Percentiles rank a stretch among this genome's conserved stretches.
These are phyloP conservation scores for Fraxinus cuspidata DNA, from an alignment of 257 asterid species.

Conservation along the genomic window DNA sequence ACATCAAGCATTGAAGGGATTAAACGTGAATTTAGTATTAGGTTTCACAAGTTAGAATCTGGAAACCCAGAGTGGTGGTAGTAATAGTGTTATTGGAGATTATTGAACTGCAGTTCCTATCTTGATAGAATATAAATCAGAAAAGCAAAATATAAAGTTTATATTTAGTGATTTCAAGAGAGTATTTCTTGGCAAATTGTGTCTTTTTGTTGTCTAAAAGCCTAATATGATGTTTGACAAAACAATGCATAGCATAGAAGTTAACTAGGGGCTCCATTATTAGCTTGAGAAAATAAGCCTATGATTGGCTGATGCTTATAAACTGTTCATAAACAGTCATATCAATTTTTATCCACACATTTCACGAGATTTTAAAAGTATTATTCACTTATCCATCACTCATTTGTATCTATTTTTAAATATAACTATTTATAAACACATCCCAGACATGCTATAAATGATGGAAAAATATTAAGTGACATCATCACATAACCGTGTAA, in stretches of 20 bases:
- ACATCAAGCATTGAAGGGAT: neutral
- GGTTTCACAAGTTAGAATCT: neutral
- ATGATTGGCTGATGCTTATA: no score
- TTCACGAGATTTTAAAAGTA: no score
- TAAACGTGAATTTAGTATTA: neutral
- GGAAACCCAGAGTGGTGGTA: no score
- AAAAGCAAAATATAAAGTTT: constrained; percentile 10
- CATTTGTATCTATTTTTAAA: no score
- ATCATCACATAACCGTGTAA: neutral
- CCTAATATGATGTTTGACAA: constrained; percentile 7
- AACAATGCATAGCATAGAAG: neutral
- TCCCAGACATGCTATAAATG: no score
- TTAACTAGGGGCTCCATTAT: neutral
- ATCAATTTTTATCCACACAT: no score
- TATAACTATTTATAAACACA: no score
- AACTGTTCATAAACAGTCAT: no score
- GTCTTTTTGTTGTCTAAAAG: neutral
- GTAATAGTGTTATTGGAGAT: neutral
- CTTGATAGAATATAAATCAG: neutral
- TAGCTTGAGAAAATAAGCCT: neutral
- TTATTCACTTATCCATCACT: no score
- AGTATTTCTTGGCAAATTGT: neutral
- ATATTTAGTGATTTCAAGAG: constrained; percentile 2
- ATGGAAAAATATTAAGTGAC: neutral
- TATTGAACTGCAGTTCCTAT: neutral